These are phyloP conservation scores for Cyclospora cayetanensis DNA, from an alignment of 169 alveolate genomes.

Conservation along the genomic window DNA sequence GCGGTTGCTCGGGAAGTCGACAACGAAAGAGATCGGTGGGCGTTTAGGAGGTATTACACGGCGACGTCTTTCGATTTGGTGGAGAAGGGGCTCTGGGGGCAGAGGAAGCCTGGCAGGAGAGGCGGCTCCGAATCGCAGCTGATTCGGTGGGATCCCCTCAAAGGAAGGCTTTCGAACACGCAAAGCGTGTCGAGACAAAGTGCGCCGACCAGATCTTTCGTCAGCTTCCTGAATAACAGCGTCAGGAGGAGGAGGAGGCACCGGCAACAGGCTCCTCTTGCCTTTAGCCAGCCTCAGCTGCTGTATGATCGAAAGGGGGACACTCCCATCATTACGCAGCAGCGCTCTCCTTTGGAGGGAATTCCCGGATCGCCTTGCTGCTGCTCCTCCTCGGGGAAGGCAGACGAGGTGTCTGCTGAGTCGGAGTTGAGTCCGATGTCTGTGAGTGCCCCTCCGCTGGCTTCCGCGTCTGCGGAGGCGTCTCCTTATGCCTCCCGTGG, in stretches of 20 bases:
- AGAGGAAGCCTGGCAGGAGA: not conserved
- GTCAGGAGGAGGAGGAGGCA: not conserved
- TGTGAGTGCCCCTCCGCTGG: too few species aligned
- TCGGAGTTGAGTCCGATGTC: too few species aligned
- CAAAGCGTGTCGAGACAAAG: not conserved
- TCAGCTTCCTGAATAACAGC: not conserved
- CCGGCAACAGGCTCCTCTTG: conserved; percentile 14
- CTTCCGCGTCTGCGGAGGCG: too few species aligned
- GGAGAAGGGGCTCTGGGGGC: conserved; percentile 31
- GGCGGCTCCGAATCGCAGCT: conserved; percentile 57
- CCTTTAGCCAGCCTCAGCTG: not conserved
- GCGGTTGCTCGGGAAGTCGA: conserved; percentile 40
- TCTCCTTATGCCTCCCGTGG: too few species aligned
- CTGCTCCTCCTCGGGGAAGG: too few species aligned
- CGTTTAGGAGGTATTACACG: conserved; percentile 31
- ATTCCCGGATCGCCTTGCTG: too few species aligned
- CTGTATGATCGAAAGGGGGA: not conserved
- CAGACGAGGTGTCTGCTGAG: too few species aligned
- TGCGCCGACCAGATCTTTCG: conserved; percentile 40
- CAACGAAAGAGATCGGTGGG: not conserved
- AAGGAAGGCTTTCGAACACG: not conserved
- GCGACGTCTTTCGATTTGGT: conserved; percentile 38
- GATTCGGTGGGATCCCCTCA: not conserved
- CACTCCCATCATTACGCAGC: too few species aligned
- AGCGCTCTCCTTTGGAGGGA: not conserved